Base-by-base conservation (phyloP, 768 basidiomycete genomes). In the Tricholoma terreum region DNA sequence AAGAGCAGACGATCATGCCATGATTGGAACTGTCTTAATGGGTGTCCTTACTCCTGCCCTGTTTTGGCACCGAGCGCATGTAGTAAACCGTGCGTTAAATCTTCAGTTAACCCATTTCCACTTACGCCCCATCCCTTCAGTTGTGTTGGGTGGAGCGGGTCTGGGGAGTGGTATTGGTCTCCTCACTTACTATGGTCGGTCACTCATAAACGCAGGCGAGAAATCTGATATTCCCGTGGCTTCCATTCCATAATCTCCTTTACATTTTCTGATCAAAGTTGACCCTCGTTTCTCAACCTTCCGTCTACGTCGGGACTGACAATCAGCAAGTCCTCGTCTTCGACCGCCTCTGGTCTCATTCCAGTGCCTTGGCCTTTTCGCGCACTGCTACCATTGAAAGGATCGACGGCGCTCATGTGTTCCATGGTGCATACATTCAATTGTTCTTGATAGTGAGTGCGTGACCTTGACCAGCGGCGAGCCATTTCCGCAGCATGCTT, bases 321-420 rank as follows among this genome's bases (percentile, higher is more conserved):
- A 15, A 81, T 77, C 9, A 85, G 71, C 50, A 90, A 65, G 66
- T 86, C 81, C 10, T 77, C 74, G 21, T 75, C 75, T 27, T 69
- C 56, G 22, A 65, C 61, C 54, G 58, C 53, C 6, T 56, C n/a
- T 54, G 42, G 58, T 42, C 60, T 60, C 17, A 34, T 48, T 58
- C 65, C 59, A 38, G 11, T 49, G 52, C 62, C 61, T 40, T 63
- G 51, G 46, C 78, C 80, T 60, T 65, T 72, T 38, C 82, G 71
- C 33, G 74, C 71, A 50, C 70, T 72, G 53, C 72, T 63, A 38
- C 89, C 89, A 63, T 91, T 85, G 67, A 84, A 89, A 45, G 80
- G 80, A 67, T 96, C 92, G 0, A 94, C 84, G 6, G 65, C 66
- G 60, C 81, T 85, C 92, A 94, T 92, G 65, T 93, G 85, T 68